These are phyloP conservation scores for Artomyces pyxidatus DNA, from an alignment of 768 basidiomycete species.

Conservation along the genomic window DNA sequence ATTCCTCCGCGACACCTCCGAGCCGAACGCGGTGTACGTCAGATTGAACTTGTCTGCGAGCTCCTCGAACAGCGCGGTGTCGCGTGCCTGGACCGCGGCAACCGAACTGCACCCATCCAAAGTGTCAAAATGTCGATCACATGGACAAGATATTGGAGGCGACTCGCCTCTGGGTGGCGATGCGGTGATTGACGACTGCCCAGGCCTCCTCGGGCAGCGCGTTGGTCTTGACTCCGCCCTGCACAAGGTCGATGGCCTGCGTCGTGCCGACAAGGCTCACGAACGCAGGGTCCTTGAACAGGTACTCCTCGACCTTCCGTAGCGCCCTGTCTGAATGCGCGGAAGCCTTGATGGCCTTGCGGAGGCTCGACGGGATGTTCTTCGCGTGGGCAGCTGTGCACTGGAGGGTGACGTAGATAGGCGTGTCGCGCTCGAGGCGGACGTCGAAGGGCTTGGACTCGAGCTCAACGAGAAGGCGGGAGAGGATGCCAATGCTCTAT, in stretches of 20 bases:
- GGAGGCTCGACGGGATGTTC: constrained; percentile 24
- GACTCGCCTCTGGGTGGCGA: constrained; percentile 25
- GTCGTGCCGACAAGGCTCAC: constrained; percentile 24
- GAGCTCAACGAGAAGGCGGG: constrained; percentile 24
- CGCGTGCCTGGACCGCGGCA: constrained; percentile 22
- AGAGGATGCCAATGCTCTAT: constrained; percentile 65
- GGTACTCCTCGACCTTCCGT: constrained; percentile 25
- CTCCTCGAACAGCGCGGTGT: constrained; percentile 20
- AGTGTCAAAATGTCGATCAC: background rate
- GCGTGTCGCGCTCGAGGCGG: constrained; percentile 24
- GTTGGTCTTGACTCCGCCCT: constrained; percentile 37
- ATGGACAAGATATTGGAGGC: background rate
- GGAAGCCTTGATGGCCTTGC: constrained; percentile 21
- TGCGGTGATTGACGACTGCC: constrained; percentile 28
- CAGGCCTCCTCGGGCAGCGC: constrained; percentile 36
- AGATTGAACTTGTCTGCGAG: constrained; percentile 32
- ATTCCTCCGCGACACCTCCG: constrained; percentile 17
- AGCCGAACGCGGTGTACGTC: constrained; percentile 34
- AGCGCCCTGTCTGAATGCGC: constrained; percentile 25
- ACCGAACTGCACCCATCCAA: constrained; percentile 20
- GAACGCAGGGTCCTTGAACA: constrained; percentile 20
- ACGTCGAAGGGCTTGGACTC: constrained; percentile 11
- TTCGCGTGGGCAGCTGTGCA: constrained; percentile 38
- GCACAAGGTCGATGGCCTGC: constrained; percentile 32
- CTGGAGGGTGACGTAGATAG: constrained; percentile 28